Conservation (phyloP, 2,329 filamentous ascomycete species). For the Alternaria sp. region DNA sequence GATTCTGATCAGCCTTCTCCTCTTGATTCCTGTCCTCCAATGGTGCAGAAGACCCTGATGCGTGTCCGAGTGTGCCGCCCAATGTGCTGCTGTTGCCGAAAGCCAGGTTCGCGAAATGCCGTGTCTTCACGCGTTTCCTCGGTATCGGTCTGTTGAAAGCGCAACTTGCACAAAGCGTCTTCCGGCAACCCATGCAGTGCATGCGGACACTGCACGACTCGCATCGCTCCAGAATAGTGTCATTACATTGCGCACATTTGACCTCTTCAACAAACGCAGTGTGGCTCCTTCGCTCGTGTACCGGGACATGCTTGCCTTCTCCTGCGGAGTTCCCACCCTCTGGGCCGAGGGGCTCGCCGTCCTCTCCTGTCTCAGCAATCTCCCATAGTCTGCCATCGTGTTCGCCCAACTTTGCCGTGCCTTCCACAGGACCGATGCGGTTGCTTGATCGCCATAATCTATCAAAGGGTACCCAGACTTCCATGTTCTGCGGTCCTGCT, state of each 20-base stretch:
- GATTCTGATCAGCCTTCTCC: constrained; percentile 39
- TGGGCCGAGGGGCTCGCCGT: constrained; percentile 64
- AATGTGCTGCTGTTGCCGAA: constrained; percentile 43
- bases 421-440: constrained; percentile 59
- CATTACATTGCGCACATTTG: constrained; percentile 63
- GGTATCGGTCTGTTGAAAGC: constrained; percentile 64
- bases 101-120: constrained; percentile 49
- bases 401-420: constrained; percentile 40
- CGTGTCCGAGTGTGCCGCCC: constrained; percentile 39
- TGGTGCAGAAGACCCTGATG: constrained; percentile 38
- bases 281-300: constrained; percentile 64
- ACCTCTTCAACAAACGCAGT: constrained; percentile 61
- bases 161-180: constrained; percentile 67
- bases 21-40: constrained; percentile 32
- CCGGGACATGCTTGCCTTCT: constrained; percentile 63
- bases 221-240: constrained; percentile 63
- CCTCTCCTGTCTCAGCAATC: constrained; percentile 61
- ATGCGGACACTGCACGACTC: constrained; percentile 69
- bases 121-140: constrained; percentile 49
- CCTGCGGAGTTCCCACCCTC: constrained; percentile 54
- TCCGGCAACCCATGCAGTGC: constrained; percentile 68
- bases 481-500: constrained; percentile 62
- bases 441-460: constrained; percentile 67
- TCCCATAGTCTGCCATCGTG: constrained; percentile 65
- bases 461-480: constrained; percentile 70